These are phyloP conservation scores for Colletotrichum graminicola DNA, from an alignment of 2,329 filamentous ascomycete genomes.

Conservation along the genomic window DNA sequence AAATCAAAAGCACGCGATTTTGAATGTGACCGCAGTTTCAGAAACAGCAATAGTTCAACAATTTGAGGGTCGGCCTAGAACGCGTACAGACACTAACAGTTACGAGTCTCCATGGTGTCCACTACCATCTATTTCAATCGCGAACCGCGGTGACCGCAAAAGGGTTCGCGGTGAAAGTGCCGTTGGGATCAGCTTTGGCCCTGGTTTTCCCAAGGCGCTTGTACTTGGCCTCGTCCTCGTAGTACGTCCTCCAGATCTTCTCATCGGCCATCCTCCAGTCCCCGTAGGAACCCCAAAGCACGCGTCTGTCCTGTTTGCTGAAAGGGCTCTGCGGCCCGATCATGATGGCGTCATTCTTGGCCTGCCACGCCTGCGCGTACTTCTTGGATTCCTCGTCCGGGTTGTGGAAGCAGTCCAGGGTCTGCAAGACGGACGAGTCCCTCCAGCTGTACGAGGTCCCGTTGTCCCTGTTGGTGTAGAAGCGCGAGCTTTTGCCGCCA, in stretches of 20 bases:
- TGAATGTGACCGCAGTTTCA: too few relatives aligned
- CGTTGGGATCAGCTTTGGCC: conserved; percentile 51
- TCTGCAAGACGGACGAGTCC: conserved; percentile 55
- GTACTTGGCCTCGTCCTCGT: conserved; percentile 53
- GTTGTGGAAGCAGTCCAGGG: conserved; percentile 60
- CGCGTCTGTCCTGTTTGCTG: conserved; percentile 53
- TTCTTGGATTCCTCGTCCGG: conserved; percentile 45
- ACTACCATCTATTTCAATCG: neutral
- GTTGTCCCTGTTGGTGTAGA: conserved; percentile 56
- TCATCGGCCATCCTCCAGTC: conserved; percentile 50
- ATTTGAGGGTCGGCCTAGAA: neutral
- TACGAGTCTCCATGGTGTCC: neutral
- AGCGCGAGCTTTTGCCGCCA: conserved; percentile 58
- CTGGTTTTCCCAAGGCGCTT: conserved; percentile 48
- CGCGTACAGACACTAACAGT: neutral
- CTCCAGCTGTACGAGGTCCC: conserved; percentile 63
- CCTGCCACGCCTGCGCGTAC: conserved; percentile 57
- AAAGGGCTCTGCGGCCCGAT: conserved; percentile 48
- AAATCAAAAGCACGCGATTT: neutral
- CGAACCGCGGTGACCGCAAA: conserved; percentile 44
- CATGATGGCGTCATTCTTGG: conserved; percentile 53
- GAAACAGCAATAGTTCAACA: neutral
- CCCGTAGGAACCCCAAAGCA: conserved; percentile 57
- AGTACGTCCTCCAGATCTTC: conserved; percentile 52
- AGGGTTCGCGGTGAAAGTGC: conserved; percentile 53